Evolutionary conservation across 805 yeast species (phyloP), one percentile per base, ranked within the genome.

Genomic region (Tetrapisispora phaffii): DNA sequence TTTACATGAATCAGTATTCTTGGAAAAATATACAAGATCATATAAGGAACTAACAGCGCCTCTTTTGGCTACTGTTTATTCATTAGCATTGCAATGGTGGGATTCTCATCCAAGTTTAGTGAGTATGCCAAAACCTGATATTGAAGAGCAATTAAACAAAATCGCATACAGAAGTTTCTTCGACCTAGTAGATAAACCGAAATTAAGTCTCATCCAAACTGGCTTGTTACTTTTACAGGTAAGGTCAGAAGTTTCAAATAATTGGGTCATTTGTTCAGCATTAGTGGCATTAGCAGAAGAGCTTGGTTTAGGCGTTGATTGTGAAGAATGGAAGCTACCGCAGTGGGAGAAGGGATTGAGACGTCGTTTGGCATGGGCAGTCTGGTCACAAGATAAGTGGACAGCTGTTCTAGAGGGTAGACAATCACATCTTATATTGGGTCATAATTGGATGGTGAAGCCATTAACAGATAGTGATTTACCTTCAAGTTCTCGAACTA

Each of bases 331-430:
- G 98, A 80, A 84, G 56, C 66, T 90, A 31, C 97, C 97, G 0
- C 81, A 82, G 54, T 93, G 97, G 97, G 98, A 90, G 59, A 72
- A 95, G 42, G 94, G 95, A 6, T 66, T 90, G 41, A 72, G 98
- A 43, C 76, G 86, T 54, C 71, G 97, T 47, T 66, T 90, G 41
- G 95, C 97, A 0, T 90, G 98, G 97, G 97, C 97, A 0, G 93
- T 88, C 1, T 90, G 79, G 71, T 70, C 84, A 42, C 95, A 88
- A 62, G 96, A 88, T 57, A 87, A 89, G 59, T 90, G 97, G 97
- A 73, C 82, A 9, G 71, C 95, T 1, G 66, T 89, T 41, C 77
- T 79, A 44, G 94, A 86, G 57, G 78, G 89, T 0, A 70, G 96
- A 36, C 95, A 96, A 1, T 82, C 95, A 0, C 95, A 87, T 62